Evolutionary conservation across 2,329 filamentous ascomycete species (phyloP).

Genomic region (Microascus cirrosus): DNA sequence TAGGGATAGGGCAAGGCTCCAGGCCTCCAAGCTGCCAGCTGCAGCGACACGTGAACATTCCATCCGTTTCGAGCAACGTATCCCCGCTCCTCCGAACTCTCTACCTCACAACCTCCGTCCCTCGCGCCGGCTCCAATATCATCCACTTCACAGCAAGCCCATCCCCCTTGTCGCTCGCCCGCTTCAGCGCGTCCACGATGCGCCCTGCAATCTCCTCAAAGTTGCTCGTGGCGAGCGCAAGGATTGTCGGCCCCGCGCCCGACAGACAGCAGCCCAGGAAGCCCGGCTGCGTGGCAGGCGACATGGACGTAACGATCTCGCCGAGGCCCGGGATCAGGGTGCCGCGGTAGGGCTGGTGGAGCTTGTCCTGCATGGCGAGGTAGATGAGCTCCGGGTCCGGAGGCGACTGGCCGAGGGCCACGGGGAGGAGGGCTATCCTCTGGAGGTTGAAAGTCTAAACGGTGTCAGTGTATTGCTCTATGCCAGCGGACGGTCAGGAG

Average conservation of each 20-base stretch:
- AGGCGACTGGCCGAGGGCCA: conserved; percentile 78
- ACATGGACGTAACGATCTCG: conserved; percentile 85
- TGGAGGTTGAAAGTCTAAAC: conserved; percentile 81
- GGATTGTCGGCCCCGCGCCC: conserved; percentile 87
- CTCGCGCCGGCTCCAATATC: conserved; percentile 77
- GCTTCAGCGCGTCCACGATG: conserved; percentile 64
- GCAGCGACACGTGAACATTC: neutral
- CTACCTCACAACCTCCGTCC: conserved; percentile 36
- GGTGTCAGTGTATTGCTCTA: neutral
- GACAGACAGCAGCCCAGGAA: conserved; percentile 91
- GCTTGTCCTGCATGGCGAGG: conserved; percentile 95
- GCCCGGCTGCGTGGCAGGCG: conserved; percentile 73
- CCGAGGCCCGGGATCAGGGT: conserved; percentile 83
- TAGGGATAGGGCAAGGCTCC: neutral
- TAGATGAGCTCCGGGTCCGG: conserved; percentile 91
- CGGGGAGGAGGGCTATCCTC: conserved; percentile 80
- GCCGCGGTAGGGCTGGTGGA: conserved; percentile 93
- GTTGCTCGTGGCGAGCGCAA: conserved; percentile 82
- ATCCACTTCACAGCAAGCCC: conserved; percentile 73
- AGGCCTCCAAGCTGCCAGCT: neutral
- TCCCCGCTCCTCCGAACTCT: neutral
- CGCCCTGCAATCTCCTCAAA: conserved; percentile 77
- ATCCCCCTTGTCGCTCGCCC: conserved; percentile 41
- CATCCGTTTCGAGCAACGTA: neutral
- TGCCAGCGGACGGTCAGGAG: neutral